These are phyloP conservation scores for Zoysia pacifica DNA, from an alignment of 176 grass and related monocot species.

Conservation along the genomic window DNA sequence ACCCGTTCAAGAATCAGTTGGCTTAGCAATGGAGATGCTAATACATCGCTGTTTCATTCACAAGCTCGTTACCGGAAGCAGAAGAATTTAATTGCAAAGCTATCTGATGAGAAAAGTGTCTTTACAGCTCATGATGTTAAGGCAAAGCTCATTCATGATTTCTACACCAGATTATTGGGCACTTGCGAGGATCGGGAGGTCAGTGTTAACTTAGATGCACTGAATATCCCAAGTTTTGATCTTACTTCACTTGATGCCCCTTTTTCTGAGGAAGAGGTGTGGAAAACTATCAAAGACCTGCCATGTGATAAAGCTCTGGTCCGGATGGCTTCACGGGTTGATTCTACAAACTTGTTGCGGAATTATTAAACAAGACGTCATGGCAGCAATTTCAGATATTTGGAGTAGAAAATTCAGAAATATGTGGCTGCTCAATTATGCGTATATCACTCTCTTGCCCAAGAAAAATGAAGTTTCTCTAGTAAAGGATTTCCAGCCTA, in stretches of 20 bases:
- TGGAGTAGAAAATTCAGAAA: background rate
- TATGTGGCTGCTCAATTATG: background rate
- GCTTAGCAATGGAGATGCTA: no score
- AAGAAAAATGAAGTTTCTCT: background rate
- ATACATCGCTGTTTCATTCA: no score
- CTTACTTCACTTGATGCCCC: background rate
- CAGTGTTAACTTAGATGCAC: no score
- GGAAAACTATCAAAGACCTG: background rate
- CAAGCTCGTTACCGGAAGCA: no score
- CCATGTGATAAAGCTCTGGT: background rate
- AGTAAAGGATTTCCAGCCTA: background rate
- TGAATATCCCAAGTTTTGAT: no score
- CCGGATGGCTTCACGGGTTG: background rate
- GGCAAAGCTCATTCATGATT: no score
- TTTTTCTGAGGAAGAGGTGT: background rate
- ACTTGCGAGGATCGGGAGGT: no score
- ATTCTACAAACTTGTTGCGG: background rate
- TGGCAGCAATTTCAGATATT: background rate
- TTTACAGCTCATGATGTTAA: no score
- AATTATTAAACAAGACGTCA: background rate
- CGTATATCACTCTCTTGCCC: background rate
- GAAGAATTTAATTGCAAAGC: no score
- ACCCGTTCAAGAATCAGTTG: no score
- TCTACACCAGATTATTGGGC: no score
- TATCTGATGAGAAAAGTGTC: no score